These are phyloP conservation scores for Pseudoperonospora humuli DNA, from an alignment of 352 stramenopile species.

Conservation along the genomic window DNA sequence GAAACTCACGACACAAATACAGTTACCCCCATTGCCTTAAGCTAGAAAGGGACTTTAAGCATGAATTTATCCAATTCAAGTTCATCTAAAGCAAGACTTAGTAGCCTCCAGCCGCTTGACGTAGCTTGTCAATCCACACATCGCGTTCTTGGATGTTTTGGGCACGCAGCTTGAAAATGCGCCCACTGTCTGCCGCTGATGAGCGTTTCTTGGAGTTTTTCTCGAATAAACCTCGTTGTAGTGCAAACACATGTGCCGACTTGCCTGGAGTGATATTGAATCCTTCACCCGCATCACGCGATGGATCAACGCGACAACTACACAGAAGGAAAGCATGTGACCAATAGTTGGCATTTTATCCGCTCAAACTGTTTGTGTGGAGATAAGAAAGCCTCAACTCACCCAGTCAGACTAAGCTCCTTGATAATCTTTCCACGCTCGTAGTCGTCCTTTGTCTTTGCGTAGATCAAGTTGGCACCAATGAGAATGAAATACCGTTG, in stretches of 20 bases:
- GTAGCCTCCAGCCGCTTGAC: slow-evolving; percentile 41
- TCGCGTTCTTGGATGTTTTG: slow-evolving; percentile 78
- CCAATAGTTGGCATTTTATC: no score
- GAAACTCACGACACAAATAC: no score
- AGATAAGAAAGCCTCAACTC: slow-evolving; percentile 5
- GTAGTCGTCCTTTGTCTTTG: slow-evolving; percentile 83
- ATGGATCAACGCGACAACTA: slow-evolving; percentile 42
- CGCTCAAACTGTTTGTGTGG: no score
- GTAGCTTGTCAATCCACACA: slow-evolving; percentile 73
- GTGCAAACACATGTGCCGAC: slow-evolving; percentile 57
- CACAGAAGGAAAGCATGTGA: no score
- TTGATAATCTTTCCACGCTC: slow-evolving; percentile 84
- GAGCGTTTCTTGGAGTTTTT: slow-evolving; percentile 37
- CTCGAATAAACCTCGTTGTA: slow-evolving; percentile 49
- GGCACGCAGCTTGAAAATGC: slow-evolving; percentile 78
- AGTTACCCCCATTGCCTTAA: no score
- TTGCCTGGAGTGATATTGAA: slow-evolving; percentile 78
- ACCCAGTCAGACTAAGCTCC: slow-evolving; percentile 73
- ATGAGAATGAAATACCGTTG: slow-evolving; percentile 83
- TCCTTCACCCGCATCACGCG: slow-evolving; percentile 67
- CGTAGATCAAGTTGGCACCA: slow-evolving; percentile 64
- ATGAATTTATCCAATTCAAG: no score
- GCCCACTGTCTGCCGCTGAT: slow-evolving; percentile 58
- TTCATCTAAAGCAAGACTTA: slow-evolving; percentile 1
- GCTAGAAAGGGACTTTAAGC: no score